Percentiles rank a stretch among this genome's conserved stretches.
These are phyloP conservation scores for Pseudocercospora vitis DNA, from an alignment of 2,329 filamentous ascomycete genomes.

Conservation along the genomic window DNA sequence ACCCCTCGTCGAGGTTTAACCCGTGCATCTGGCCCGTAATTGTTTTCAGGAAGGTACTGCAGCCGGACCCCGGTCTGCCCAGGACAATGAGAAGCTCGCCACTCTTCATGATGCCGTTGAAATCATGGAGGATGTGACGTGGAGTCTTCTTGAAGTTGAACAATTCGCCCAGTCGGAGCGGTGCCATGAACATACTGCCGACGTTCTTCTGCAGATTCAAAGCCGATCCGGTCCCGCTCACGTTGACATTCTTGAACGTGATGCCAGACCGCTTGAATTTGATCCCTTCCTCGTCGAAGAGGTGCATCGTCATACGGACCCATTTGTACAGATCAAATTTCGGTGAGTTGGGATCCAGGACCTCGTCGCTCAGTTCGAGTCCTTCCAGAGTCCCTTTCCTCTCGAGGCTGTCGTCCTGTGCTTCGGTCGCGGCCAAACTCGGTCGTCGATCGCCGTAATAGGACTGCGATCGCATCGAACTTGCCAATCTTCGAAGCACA, in stretches of 20 bases:
- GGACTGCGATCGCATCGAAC: constrained; percentile 25
- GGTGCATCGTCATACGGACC: constrained; percentile 50
- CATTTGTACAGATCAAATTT: constrained; percentile 58
- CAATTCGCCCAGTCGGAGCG: constrained; percentile 58
- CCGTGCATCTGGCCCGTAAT: constrained; percentile 62
- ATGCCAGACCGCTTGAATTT: constrained; percentile 58
- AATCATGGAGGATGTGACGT: constrained; percentile 57
- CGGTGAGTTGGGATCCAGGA: constrained; percentile 53
- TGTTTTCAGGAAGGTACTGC: constrained; percentile 64
- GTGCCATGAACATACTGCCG: constrained; percentile 57
- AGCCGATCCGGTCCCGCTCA: constrained; percentile 66
- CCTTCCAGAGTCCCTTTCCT: constrained; percentile 37
- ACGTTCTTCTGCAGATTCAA: constrained; percentile 70
- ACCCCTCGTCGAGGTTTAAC: constrained; percentile 52
- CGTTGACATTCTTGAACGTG: constrained; percentile 63
- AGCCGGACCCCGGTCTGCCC: constrained; percentile 57
- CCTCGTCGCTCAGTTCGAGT: constrained; percentile 48
- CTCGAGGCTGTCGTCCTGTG: constrained; percentile 24
- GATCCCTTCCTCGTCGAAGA: constrained; percentile 58
- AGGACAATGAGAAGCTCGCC: constrained; percentile 52
- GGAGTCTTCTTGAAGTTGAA: constrained; percentile 52
- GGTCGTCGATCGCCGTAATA: constrained; percentile 21
- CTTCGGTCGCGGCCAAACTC: constrained; percentile 9
- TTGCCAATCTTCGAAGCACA: constrained; percentile 27
- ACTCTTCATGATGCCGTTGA: constrained; percentile 54